Conservation (phyloP, 2,329 filamentous ascomycete genomes). For the Fusarium drepaniforme region DNA sequence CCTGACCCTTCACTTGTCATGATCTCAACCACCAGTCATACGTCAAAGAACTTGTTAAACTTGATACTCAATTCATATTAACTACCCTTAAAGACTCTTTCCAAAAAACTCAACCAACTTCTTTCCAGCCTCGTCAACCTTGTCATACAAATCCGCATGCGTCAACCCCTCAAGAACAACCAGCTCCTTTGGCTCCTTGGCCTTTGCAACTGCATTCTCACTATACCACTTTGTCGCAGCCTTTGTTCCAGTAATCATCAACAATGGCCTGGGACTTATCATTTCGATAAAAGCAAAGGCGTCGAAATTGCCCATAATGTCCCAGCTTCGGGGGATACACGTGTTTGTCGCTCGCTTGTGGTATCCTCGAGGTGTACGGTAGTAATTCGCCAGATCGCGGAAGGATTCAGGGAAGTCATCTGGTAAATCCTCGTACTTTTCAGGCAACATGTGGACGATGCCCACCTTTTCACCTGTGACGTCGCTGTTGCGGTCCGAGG, state of each 20-base stretch:
- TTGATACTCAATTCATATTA: background rate
- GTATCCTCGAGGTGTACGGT: background rate
- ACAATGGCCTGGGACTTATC: background rate
- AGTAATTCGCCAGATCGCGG: background rate
- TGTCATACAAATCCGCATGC: slow-evolving; percentile 31
- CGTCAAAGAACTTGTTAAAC: background rate
- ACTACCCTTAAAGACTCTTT: slow-evolving; percentile 1
- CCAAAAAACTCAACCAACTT: slow-evolving; percentile 28
- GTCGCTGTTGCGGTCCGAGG: background rate
- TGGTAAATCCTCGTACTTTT: background rate
- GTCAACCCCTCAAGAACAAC: slow-evolving; percentile 26
- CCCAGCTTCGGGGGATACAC: background rate
- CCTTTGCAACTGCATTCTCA: slow-evolving; percentile 18
- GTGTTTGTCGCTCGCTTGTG: background rate
- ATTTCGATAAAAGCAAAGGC: background rate
- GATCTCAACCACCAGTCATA: background rate
- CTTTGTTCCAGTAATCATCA: background rate
- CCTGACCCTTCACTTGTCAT: background rate
- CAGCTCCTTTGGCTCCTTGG: slow-evolving; percentile 33
- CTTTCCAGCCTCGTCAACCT: slow-evolving; percentile 21
- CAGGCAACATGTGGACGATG: background rate
- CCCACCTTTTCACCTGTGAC: background rate
- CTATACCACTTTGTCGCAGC: slow-evolving; percentile 2
- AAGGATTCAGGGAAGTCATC: background rate
- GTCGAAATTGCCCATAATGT: background rate